Conservation (phyloP, 495 filamentous ascomycete genomes). For the Chaetomidium leptoderma region DNA sequence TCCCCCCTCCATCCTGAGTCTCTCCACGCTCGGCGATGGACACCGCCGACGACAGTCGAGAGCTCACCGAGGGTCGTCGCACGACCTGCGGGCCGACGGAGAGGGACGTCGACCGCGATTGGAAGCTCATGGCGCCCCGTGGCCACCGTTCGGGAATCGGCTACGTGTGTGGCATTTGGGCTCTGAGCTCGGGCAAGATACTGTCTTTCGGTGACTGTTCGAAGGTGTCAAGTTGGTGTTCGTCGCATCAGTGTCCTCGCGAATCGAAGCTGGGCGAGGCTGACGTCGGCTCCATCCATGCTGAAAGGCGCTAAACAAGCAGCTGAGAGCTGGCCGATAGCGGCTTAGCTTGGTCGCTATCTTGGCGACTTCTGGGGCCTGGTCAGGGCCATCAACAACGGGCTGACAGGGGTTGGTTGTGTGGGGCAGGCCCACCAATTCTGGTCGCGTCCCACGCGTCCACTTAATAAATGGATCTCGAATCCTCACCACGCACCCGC, state of each 20-base stretch:
- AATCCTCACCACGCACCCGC: not conserved
- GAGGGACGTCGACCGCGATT: constrained; percentile 50
- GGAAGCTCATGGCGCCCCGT: constrained; percentile 32
- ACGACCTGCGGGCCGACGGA: constrained; percentile 39
- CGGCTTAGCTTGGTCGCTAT: constrained; percentile 6
- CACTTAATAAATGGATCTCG: constrained; percentile 5
- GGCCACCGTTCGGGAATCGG: constrained; percentile 22
- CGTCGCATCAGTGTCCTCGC: too few relatives aligned
- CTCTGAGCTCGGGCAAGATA: not conserved
- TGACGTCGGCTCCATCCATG: constrained; percentile 6
- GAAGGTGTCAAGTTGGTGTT: not conserved
- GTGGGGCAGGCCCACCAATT: not conserved
- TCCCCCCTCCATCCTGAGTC: constrained; percentile 38
- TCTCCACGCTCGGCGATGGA: constrained; percentile 61
- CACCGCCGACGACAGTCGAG: constrained; percentile 66
- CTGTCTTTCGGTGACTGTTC: not conserved
- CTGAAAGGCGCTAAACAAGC: not conserved
- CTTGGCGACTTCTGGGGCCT: not conserved
- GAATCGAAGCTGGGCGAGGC: constrained; percentile 7
- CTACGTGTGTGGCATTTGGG: constrained; percentile 25
- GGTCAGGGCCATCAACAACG: not conserved
- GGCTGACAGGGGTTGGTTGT: not conserved
- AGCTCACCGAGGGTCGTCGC: constrained; percentile 60
- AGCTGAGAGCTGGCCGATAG: not conserved
- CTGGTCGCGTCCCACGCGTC: constrained; percentile 12